These are phyloP conservation scores for Nothomitra cinnamomea DNA, from an alignment of 2,329 filamentous ascomycete genomes.

Conservation along the genomic window DNA sequence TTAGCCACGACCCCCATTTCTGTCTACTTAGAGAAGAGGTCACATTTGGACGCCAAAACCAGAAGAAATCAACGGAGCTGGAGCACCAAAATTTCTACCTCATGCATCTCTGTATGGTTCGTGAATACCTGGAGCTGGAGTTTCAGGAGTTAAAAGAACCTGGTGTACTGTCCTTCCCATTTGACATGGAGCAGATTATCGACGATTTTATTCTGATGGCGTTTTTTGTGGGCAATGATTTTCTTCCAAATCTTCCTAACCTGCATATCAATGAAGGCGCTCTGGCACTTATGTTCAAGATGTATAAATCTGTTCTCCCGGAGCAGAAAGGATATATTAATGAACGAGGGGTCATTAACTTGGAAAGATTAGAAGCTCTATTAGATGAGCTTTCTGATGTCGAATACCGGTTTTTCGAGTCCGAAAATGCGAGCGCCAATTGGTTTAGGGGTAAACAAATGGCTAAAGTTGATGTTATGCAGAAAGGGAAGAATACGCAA, in stretches of 20 bases:
- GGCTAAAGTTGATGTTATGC: constrained; percentile 49
- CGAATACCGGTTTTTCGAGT: constrained; percentile 84
- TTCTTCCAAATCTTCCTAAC: constrained; percentile 88
- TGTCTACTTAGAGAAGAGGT: constrained; percentile 94
- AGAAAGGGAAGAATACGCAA: constrained; percentile 39
- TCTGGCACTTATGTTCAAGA: constrained; percentile 87
- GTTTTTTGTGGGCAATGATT: constrained; percentile 98
- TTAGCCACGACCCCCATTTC: constrained; percentile 97
- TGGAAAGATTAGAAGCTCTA: constrained; percentile 59
- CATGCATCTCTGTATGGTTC: constrained; percentile 90
- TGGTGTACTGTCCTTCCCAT: constrained; percentile 55
- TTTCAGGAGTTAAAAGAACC: constrained; percentile 80
- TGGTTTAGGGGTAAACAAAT: constrained; percentile 84
- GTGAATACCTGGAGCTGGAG: constrained; percentile 91
- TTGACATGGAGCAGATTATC: constrained; percentile 90
- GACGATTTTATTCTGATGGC: constrained; percentile 99
- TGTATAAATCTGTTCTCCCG: constrained; percentile 83
- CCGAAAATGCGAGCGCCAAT: constrained; percentile 70
- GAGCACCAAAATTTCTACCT: constrained; percentile 99
- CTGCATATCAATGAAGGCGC: constrained; percentile 98
- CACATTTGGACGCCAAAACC: constrained; percentile 78
- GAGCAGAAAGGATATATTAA: constrained; percentile 90
- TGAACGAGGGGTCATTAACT: constrained; percentile 80
- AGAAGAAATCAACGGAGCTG: constrained; percentile 83
- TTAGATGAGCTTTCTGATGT: constrained; percentile 74